These are phyloP conservation scores for Phanerodontia chrysosporium DNA, from an alignment of 768 basidiomycete genomes.

Conservation along the genomic window DNA sequence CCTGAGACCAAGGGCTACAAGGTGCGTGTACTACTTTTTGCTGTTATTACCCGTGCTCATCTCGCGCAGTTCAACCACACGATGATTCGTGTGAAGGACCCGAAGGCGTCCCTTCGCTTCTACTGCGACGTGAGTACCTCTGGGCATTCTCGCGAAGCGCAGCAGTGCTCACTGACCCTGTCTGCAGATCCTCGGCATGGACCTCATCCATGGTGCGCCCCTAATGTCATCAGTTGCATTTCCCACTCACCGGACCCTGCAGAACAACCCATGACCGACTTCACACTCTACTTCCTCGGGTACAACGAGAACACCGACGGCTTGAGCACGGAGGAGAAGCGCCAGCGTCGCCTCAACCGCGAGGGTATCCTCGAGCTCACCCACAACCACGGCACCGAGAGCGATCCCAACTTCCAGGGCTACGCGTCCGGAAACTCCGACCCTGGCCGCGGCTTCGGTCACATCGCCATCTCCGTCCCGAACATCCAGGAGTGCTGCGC, in stretches of 20 bases:
- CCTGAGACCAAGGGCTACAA: slow-evolving; percentile 3
- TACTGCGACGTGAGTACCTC: slow-evolving; percentile 60
- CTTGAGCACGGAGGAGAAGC: slow-evolving; percentile 49
- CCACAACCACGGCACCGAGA: slow-evolving; percentile 89
- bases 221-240: too few species aligned
- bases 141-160: not conserved
- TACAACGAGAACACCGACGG: slow-evolving; percentile 57
- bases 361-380: slow-evolving; percentile 86
- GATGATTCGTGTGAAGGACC: slow-evolving; percentile 87
- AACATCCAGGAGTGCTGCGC: slow-evolving; percentile 80
- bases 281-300: slow-evolving; percentile 84
- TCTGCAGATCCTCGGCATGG: slow-evolving; percentile 66
- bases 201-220: slow-evolving; percentile 47
- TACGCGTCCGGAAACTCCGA: slow-evolving; percentile 87
- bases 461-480: slow-evolving; percentile 83
- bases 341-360: slow-evolving; percentile 47
- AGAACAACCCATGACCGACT: slow-evolving; percentile 24
- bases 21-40: slow-evolving; percentile 3
- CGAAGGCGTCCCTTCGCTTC: slow-evolving; percentile 74
- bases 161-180: not conserved
- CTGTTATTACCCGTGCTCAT: too few species aligned
- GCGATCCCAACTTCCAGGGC: slow-evolving; percentile 69
- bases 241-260: too few species aligned
- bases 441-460: slow-evolving; percentile 77
- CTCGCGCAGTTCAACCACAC: slow-evolving; percentile 71